Percentiles rank a stretch among this genome's conserved stretches.
These are phyloP conservation scores for Funneliformis mosseae DNA, from an alignment of 192 early-diverging fungal genomes.

Conservation along the genomic window DNA sequence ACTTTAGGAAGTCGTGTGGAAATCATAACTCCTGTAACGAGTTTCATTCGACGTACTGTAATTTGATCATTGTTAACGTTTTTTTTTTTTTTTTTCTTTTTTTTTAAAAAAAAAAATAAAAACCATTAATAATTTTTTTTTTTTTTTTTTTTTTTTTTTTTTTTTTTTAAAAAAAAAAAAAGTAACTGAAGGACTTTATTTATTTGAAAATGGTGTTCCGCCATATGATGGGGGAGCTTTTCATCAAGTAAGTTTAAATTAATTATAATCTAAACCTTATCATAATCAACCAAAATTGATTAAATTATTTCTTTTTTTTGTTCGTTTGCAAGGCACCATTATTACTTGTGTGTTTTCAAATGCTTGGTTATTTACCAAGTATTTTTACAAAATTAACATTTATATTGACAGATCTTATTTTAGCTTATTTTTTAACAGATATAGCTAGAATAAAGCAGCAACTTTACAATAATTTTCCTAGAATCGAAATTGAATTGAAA, in stretches of 20 bases:
- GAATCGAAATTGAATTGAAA: conserved; percentile 20
- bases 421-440: conserved; percentile 59
- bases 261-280: neutral
- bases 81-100: neutral
- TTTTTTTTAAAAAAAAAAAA: too few relatives aligned
- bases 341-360: conserved; percentile 71
- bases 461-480: conserved; percentile 27
- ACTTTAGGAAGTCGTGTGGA: conserved; percentile 66
- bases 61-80: neutral
- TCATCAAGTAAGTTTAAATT: conserved; percentile 71
- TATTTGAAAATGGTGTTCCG: conserved; percentile 71
- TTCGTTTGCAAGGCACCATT: conserved; percentile 69
- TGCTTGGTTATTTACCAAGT: conserved; percentile 57
- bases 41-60: conserved; percentile 75
- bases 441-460: conserved; percentile 48
- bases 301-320: neutral
- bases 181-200: conserved; percentile 87
- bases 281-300: neutral
- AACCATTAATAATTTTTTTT: conserved; percentile 29
- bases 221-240: conserved; percentile 89
- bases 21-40: conserved; percentile 84
- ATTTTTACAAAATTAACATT: conserved; percentile 58
- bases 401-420: conserved; percentile 62
- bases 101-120: too few relatives aligned
- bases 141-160: neutral